Evolutionary conservation across 2,329 filamentous ascomycete species (phyloP), one percentile per base, ranked within the genome.

Genomic region (Didymosphaeria variabile): DNA sequence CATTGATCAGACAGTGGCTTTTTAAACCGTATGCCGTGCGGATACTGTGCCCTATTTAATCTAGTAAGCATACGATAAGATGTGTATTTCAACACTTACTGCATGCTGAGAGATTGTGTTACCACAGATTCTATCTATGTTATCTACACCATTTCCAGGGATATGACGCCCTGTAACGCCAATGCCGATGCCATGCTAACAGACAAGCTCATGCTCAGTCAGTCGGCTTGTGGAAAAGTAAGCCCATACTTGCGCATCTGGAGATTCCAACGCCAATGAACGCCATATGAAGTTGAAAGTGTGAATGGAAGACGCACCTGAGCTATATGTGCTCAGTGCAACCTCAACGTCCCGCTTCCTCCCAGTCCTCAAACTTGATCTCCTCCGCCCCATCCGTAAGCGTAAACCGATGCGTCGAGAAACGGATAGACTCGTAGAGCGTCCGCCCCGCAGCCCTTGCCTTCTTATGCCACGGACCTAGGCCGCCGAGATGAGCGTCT

Each of bases 351-450:
- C 32, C 36, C 46, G 5, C 68, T 17, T 63, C 60, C 55, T 57
- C 49, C 68, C 71, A 77, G 2, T 74, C 71, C 61, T 75, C 76
- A 56, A 77, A 72, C n/a, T 4, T 50, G 88, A 91, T 95, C 47
- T 80, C 83, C 65, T 83, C 76, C 40, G 85, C 87, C 19, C 85
- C 86, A 71, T 94, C 88, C 26, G 84, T 82, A 64, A 97, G 85
- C 38, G 87, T 86, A 71, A 97, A 76, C 54, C 70, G 64, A 60
- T 77, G 71, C 13, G 74, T 79, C 46, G 72, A 71, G 64, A 83
- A 83, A 38, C 63, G 64, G 64, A 83, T 81, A 1, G 55, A 67
- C 67, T 81, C 77, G 61, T 83, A 83, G 72, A 86, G 71, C 19
- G 80, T 77, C 9, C 76, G 67, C 8, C 82, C 86, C 6, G 84